Conservation (phyloP, 2,329 filamentous ascomycete species). For the Paecilomyces sp. region DNA sequence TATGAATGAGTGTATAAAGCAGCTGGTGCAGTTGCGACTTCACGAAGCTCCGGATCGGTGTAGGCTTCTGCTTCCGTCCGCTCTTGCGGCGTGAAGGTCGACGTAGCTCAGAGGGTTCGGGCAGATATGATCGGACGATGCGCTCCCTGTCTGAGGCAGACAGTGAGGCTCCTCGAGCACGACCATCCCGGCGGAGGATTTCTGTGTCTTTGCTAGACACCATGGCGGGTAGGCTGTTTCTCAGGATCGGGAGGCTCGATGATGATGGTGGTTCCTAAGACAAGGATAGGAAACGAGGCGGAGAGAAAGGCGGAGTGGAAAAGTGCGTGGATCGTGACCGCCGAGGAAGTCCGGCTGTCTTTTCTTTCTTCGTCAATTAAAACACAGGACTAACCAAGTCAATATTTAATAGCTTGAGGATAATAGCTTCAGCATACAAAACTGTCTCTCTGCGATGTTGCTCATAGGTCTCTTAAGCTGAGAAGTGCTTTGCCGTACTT, state of each 20-base stretch:
- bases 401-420: too few species aligned
- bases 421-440: too few species aligned
- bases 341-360: not conserved
- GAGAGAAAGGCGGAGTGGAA: not conserved
- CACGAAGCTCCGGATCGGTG: constrained; percentile 38
- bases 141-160: constrained; percentile 42
- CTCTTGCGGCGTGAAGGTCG: constrained; percentile 12
- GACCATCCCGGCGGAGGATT: constrained; percentile 32
- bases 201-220: constrained; percentile 25
- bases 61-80: constrained; percentile 18
- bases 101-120: constrained; percentile 31
- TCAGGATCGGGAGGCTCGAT: not conserved
- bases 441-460: too few species aligned
- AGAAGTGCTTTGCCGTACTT: not conserved
- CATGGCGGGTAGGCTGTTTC: constrained; percentile 13
- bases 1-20: constrained; percentile 50
- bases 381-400: too few species aligned
- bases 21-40: constrained; percentile 37
- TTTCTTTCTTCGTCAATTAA: too few species aligned
- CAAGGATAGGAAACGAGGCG: not conserved
- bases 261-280: not conserved
- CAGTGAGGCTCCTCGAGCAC: constrained; percentile 33
- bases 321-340: not conserved
- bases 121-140: constrained; percentile 47
- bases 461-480: too few species aligned